phyloP scores from a whole-genome alignment of 2,329 filamentous ascomycete genomes.

The Botryosphaeria agaves region DNA sequence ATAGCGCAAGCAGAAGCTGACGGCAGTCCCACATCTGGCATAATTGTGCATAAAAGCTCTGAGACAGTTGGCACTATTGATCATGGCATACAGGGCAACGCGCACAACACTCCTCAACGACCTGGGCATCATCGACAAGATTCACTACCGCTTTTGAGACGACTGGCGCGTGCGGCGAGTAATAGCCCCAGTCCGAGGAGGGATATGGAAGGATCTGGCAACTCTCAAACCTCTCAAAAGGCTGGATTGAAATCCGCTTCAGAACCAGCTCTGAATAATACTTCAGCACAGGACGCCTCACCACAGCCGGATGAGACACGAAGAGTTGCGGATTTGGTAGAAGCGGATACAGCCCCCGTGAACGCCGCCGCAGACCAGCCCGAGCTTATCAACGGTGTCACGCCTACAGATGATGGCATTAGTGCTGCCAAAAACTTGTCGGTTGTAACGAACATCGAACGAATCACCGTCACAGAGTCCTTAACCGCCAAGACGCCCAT shows the following conservation, averaged over 20 bases:
- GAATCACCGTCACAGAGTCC: slow-evolving; percentile 2
- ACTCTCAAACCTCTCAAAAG: slow-evolving; percentile 7
- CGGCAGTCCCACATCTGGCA: no score
- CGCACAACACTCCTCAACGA: slow-evolving; percentile 10
- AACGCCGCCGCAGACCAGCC: background rate
- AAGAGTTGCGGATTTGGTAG: slow-evolving; percentile 1
- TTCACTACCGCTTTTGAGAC: slow-evolving; percentile 27
- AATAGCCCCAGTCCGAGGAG: slow-evolving; percentile 25
- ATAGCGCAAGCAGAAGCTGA: no score
- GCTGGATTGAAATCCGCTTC: background rate
- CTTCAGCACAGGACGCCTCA: background rate
- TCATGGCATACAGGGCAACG: slow-evolving; percentile 10
- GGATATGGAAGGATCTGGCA: slow-evolving; percentile 3
- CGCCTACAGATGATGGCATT: background rate
- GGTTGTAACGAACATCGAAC: background rate
- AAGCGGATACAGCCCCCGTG: background rate
- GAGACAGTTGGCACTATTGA: slow-evolving; percentile 16
- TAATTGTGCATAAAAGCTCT: slow-evolving; percentile 15
- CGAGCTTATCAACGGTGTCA: no score
- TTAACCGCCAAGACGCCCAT: slow-evolving; percentile 21
- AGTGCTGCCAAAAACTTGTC: background rate
- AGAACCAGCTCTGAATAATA: background rate
- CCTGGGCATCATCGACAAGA: slow-evolving; percentile 20
- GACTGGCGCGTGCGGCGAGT: slow-evolving; percentile 27
- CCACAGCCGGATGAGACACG: slow-evolving; percentile 1